phyloP scores from a whole-genome alignment of 495 filamentous ascomycete species.

The Aspergillus diversus region DNA sequence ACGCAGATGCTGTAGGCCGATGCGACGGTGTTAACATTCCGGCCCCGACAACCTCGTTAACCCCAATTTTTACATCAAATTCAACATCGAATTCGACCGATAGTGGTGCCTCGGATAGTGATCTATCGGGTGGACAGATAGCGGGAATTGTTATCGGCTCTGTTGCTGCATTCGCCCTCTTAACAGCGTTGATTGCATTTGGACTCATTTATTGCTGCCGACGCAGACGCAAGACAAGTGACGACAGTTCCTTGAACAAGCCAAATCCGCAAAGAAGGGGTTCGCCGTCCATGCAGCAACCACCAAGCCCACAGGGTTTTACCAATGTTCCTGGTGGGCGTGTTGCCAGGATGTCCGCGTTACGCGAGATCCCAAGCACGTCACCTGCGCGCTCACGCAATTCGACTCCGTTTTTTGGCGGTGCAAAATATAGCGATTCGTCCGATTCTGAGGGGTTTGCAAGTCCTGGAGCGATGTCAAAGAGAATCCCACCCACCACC shows the following conservation, averaged over 20 bases:
- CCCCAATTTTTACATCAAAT: conserved; percentile 64
- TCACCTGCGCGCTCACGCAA: conserved; percentile 57
- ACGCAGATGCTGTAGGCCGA: conserved; percentile 68
- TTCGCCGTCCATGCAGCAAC: conserved; percentile 54
- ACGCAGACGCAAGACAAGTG: conserved; percentile 60
- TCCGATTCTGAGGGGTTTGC: conserved; percentile 81
- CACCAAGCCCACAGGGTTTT: conserved; percentile 59
- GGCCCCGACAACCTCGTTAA: conserved; percentile 67
- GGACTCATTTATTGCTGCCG: conserved; percentile 62
- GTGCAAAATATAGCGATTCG: conserved; percentile 63
- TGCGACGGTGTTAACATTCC: conserved; percentile 79
- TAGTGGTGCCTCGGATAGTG: conserved; percentile 38
- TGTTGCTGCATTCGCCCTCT: conserved; percentile 68
- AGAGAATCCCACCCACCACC: conserved; percentile 61
- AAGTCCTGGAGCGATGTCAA: conserved; percentile 75
- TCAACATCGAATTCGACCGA: conserved; percentile 46
- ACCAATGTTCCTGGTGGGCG: conserved; percentile 83
- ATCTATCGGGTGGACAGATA: conserved; percentile 80
- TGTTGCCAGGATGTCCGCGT: conserved; percentile 92
- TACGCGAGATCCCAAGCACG: conserved; percentile 71
- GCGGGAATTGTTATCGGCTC: conserved; percentile 89
- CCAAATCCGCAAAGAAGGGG: conserved; percentile 75
- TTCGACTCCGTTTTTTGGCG: conserved; percentile 43
- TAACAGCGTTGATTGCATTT: conserved; percentile 64
- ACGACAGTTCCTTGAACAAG: conserved; percentile 78